Evolutionary conservation across 2,329 filamentous ascomycete genomes (phyloP), one percentile per base, ranked within the genome.

Genomic region (Nothopassalora personata): DNA sequence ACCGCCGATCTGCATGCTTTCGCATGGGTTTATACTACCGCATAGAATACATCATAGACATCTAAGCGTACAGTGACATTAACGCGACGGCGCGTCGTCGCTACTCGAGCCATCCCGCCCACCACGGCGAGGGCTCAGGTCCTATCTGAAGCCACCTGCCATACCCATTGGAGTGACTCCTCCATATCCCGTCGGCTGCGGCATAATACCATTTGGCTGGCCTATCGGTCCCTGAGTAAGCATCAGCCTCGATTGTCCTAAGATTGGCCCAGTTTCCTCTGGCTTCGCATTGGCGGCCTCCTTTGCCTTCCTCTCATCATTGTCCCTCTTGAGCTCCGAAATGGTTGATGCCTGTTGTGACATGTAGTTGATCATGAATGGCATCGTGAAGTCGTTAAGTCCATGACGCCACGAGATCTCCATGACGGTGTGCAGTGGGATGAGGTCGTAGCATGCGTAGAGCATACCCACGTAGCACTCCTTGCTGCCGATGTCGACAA

Each of bases 401-500:
- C 91, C 91, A 73, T 96, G 83, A 68, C 94, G 93, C 94, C 94
- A 99, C 60, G 94, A 97, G 59, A 99, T 84, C 79, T 99, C 94
- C 75, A 99, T 85, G 60, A 99, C 88, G 54, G 95, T 81, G 72
- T 97, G 91, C 3, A 95, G 88, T 18, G 91, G 90, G 68, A 99
- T 92, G 62, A 99, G 88, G 60, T 97, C 94, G 77, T 99, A 96
- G 82, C 94, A 99, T 54, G 95, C 88, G 73, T 99, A 99, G 52
- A 99, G 84, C 92, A 99, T 99, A 72, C 92, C 95, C n/a, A 97
- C 94, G 74, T 96, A 99, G 83, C 94, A 99, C 76, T 99, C 94
- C 63, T 93, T 91, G 81, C 93, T 96, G 69, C 95, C 94, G 77
- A 99, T 97, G 73, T 99, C 94, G 71, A 99, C 94, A 69, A 99